phyloP scores from a whole-genome alignment of 495 filamentous ascomycete species.

The Pyronema omphalodes region DNA sequence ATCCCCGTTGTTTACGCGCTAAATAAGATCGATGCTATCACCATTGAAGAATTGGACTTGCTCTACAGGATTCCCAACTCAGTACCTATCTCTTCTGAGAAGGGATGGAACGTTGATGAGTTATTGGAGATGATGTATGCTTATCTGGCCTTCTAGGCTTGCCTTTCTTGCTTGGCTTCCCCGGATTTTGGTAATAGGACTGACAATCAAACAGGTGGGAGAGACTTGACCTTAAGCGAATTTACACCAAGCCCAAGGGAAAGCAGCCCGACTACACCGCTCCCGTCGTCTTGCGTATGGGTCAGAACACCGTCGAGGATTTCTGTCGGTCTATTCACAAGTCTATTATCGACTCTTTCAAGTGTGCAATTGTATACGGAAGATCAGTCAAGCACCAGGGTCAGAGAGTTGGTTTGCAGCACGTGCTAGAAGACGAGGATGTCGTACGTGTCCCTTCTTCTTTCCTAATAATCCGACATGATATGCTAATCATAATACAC shows the following conservation, averaged over 20 bases:
- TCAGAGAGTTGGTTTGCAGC: conserved; percentile 77
- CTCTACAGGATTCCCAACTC: conserved; percentile 89
- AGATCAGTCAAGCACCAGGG: conserved; percentile 97
- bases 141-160: not conserved
- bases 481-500: conserved; percentile 1
- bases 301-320: conserved; percentile 78
- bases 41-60: conserved; percentile 90
- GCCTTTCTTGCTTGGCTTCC: conserved; percentile 6
- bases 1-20: conserved; percentile 96
- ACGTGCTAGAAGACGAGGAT: conserved; percentile 90
- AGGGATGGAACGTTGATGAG: conserved; percentile 94
- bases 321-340: conserved; percentile 97
- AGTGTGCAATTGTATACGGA: conserved; percentile 85
- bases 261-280: conserved; percentile 74
- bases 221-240: conserved; percentile 70
- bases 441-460: conserved; percentile 50
- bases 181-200: conserved; percentile 4
- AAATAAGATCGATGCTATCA: conserved; percentile 97
- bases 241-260: conserved; percentile 98
- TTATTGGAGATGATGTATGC: conserved; percentile 75
- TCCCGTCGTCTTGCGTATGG: conserved; percentile 73
- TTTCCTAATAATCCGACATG: too few species aligned
- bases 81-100: conserved; percentile 84
- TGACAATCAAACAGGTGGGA: conserved; percentile 48
- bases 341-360: conserved; percentile 90